These are phyloP conservation scores for Paecilomyces variotii DNA, from an alignment of 2,329 filamentous ascomycete species.

Conservation along the genomic window DNA sequence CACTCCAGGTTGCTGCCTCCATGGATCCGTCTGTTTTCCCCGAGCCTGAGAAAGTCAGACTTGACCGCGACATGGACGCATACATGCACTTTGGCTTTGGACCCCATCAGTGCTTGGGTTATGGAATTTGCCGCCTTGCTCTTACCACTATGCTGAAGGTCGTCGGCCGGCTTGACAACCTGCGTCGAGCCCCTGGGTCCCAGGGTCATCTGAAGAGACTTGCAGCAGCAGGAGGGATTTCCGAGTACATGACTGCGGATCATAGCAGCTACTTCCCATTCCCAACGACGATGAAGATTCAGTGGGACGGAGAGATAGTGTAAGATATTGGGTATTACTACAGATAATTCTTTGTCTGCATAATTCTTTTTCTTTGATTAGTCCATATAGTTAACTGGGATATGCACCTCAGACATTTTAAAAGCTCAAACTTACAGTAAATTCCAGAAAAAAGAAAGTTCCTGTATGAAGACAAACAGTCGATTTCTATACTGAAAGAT, in stretches of 20 bases:
- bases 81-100: slow-evolving; percentile 61
- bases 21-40: slow-evolving; percentile 29
- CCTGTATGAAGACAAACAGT: too few relatives aligned
- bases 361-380: neutral
- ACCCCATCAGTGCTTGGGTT: slow-evolving; percentile 54
- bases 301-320: slow-evolving; percentile 31
- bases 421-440: too few relatives aligned
- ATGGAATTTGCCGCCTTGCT: slow-evolving; percentile 23
- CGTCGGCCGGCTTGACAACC: slow-evolving; percentile 32
- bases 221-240: slow-evolving; percentile 29
- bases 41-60: slow-evolving; percentile 44
- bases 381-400: too few relatives aligned
- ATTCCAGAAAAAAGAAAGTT: too few relatives aligned
- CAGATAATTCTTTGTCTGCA: neutral
- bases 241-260: slow-evolving; percentile 37
- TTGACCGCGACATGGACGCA: slow-evolving; percentile 52
- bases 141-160: slow-evolving; percentile 34
- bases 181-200: slow-evolving; percentile 32
- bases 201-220: slow-evolving; percentile 35
- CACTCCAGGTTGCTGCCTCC: slow-evolving; percentile 24
- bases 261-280: slow-evolving; percentile 36
- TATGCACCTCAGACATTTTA: too few relatives aligned
- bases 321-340: slow-evolving; percentile 12
- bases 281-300: slow-evolving; percentile 37
- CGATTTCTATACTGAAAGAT: too few relatives aligned